Percentiles rank a stretch among this genome's conserved stretches.
phyloP scores from a whole-genome alignment of 2,329 filamentous ascomycete species.

The Scolecobasidium constrictum region DNA sequence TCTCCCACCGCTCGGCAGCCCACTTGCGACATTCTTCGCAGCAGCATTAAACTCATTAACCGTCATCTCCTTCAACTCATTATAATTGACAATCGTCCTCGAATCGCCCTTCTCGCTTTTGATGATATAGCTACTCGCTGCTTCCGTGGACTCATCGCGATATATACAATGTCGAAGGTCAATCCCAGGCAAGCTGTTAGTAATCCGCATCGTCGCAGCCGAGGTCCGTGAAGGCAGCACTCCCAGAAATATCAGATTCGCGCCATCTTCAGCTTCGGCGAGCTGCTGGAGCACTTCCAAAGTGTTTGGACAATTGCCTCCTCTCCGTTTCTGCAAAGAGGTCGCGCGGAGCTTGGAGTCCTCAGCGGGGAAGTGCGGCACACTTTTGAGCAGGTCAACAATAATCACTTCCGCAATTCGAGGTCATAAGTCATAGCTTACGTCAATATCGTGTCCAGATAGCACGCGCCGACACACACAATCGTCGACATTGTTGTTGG shows the following conservation, averaged over 20 bases:
- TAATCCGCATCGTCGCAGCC: conserved; percentile 40
- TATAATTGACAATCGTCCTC: conserved; percentile 62
- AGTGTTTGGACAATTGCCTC: conserved; percentile 63
- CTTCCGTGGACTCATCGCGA: conserved; percentile 40
- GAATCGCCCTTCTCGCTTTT: conserved; percentile 48
- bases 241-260: conserved; percentile 27
- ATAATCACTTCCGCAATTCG: background rate
- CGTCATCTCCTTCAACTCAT: conserved; percentile 57
- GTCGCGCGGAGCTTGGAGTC: conserved; percentile 63
- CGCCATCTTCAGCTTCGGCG: conserved; percentile 17
- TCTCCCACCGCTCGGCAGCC: conserved; percentile 14
- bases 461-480: conserved; percentile 56
- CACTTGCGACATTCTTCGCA: conserved; percentile 25
- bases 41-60: conserved; percentile 45
- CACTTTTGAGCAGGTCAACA: too few relatives aligned
- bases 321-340: conserved; percentile 47
- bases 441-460: conserved; percentile 61
- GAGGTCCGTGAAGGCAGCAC: conserved; percentile 45
- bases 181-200: conserved; percentile 41
- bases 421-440: conserved; percentile 20
- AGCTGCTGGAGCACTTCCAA: conserved; percentile 61
- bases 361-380: conserved; percentile 56
- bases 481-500: conserved; percentile 40
- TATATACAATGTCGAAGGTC: conserved; percentile 49
- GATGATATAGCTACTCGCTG: conserved; percentile 61